These are phyloP conservation scores for Leavenworthia alabamica DNA, from an alignment of 345 rosid species.

Conservation along the genomic window DNA sequence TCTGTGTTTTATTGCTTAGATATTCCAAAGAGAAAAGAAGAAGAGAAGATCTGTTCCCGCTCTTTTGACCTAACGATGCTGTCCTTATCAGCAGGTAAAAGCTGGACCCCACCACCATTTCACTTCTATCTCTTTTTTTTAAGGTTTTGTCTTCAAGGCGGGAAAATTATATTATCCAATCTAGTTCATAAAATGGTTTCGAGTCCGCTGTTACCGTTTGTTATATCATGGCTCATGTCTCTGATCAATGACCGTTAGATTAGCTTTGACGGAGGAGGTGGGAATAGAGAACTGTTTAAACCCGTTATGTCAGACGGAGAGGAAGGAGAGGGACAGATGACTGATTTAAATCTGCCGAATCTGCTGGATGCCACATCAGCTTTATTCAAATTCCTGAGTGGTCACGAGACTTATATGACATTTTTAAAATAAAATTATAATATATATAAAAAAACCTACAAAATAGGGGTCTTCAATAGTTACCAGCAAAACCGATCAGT, in stretches of 20 bases:
- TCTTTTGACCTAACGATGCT: conserved; percentile 37
- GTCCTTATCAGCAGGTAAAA: conserved; percentile 32
- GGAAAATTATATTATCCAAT: conserved; percentile 20
- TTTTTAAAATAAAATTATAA: not conserved
- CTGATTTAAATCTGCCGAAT: conserved; percentile 13
- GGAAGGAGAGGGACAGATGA: conserved; percentile 21
- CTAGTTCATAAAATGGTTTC: conserved; percentile 8
- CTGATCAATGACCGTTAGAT: not conserved
- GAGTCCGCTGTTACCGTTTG: conserved; percentile 20
- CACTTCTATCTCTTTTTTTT: not conserved
- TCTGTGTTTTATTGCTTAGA: not conserved
- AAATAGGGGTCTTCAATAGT: conserved; percentile 17
- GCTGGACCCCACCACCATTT: conserved; percentile 25
- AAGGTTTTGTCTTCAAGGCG: not conserved
- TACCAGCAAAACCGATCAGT: conserved; percentile 26
- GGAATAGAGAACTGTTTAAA: too few species aligned
- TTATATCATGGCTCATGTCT: conserved; percentile 3
- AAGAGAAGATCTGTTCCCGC: conserved; percentile 35
- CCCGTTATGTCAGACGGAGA: conserved; percentile 10
- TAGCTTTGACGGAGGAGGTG: not conserved
- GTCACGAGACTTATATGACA: conserved; percentile 31
- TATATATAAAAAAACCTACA: not conserved
- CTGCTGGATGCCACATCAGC: conserved; percentile 18
- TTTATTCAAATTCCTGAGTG: conserved; percentile 18
- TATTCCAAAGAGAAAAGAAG: not conserved